These are phyloP conservation scores for Lachnellula cervina DNA, from an alignment of 2,329 filamentous ascomycete genomes.

Conservation along the genomic window DNA sequence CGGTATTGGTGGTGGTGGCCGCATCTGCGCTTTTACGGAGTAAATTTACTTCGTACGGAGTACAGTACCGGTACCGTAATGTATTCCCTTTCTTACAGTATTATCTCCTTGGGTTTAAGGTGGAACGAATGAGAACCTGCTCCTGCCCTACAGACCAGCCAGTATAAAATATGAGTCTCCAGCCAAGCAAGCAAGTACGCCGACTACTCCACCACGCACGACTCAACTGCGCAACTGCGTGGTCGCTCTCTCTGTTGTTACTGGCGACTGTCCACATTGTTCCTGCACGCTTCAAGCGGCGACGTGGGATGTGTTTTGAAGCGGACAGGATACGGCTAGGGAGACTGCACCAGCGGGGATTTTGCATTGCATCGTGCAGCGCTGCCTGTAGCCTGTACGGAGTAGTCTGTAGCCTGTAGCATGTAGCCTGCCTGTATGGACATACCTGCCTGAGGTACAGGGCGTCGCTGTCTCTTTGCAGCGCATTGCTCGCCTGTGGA, in stretches of 20 bases:
- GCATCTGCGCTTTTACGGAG: not conserved
- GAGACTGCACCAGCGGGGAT: conserved; percentile 3
- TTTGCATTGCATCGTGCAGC: conserved; percentile 5
- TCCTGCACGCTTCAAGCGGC: conserved; percentile 13
- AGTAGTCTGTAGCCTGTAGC: not conserved
- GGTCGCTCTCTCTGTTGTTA: not conserved
- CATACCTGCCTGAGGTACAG: not conserved
- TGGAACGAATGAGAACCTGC: not conserved
- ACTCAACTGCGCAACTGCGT: not conserved
- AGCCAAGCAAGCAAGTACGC: not conserved
- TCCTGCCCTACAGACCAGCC: not conserved
- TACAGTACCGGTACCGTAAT: too few species aligned
- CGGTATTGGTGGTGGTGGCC: not conserved
- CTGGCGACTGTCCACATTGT: not conserved
- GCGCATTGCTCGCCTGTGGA: not conserved
- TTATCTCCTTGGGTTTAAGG: not conserved
- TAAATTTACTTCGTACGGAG: too few species aligned
- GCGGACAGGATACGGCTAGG: conserved; percentile 2
- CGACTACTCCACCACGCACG: not conserved
- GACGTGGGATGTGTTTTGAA: conserved; percentile 24
- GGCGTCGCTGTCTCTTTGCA: not conserved
- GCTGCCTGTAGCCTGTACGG: not conserved
- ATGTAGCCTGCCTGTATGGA: not conserved
- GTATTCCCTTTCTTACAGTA: not conserved
- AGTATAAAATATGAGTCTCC: not conserved